phyloP scores from a whole-genome alignment of 2,329 filamentous ascomycete species.

The Penicillium sp. region DNA sequence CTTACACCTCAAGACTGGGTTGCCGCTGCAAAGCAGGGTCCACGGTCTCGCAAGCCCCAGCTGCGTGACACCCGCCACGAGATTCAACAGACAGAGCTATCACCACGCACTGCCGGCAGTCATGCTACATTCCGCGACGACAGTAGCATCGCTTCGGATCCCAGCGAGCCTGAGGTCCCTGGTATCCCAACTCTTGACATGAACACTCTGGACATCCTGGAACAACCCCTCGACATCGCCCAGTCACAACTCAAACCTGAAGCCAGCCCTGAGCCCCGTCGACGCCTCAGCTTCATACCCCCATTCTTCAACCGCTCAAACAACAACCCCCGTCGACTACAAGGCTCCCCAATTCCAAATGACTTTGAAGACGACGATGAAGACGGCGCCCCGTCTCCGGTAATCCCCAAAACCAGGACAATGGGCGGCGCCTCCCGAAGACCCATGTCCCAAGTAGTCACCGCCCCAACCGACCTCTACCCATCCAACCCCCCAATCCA shows the following conservation, averaged over 20 bases:
- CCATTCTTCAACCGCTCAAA: slow-evolving; percentile 37
- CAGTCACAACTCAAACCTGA: slow-evolving; percentile 21
- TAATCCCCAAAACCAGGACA: slow-evolving; percentile 34
- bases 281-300: slow-evolving; percentile 38
- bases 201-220: slow-evolving; percentile 31
- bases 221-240: slow-evolving; percentile 16
- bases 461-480: slow-evolving; percentile 17
- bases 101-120: slow-evolving; percentile 16
- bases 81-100: not conserved
- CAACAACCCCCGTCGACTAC: slow-evolving; percentile 23
- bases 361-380: slow-evolving; percentile 30
- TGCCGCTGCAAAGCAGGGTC: slow-evolving; percentile 38
- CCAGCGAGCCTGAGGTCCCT: slow-evolving; percentile 27
- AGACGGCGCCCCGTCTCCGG: slow-evolving; percentile 36
- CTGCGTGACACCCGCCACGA: slow-evolving; percentile 8
- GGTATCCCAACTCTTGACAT: slow-evolving; percentile 35
- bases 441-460: slow-evolving; percentile 17
- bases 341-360: slow-evolving; percentile 26
- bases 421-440: slow-evolving; percentile 13
- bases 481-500: slow-evolving; percentile 19
- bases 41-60: slow-evolving; percentile 20
- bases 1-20: slow-evolving; percentile 46
- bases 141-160: slow-evolving; percentile 29
- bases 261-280: slow-evolving; percentile 27
- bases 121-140: slow-evolving; percentile 30